These are phyloP conservation scores for Exobasidium cylindrosporum DNA, from an alignment of 1,284 basidiomycete species.

Conservation along the genomic window DNA sequence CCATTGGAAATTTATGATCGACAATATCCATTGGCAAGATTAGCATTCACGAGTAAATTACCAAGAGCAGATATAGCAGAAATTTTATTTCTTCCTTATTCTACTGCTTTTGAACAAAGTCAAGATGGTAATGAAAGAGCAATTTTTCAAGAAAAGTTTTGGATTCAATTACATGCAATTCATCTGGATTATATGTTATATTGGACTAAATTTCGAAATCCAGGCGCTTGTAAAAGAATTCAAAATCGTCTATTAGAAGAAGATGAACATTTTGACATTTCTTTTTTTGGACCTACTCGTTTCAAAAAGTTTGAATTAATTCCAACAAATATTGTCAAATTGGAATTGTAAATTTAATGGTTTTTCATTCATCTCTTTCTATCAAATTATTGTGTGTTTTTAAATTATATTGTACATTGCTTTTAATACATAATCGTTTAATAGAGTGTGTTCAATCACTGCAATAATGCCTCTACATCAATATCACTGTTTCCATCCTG, in stretches of 20 bases:
- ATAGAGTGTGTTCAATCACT: no score
- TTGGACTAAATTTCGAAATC: constrained; percentile 6
- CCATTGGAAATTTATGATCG: not conserved
- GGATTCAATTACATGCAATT: constrained; percentile 1
- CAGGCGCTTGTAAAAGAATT: not conserved
- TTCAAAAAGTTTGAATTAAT: not conserved
- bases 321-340: no score
- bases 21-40: constrained; percentile 7
- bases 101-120: not conserved
- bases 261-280: not conserved
- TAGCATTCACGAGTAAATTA: constrained; percentile 1
- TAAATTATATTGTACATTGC: no score
- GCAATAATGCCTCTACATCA: no score
- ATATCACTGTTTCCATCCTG: no score
- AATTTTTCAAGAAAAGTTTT: constrained; percentile 5
- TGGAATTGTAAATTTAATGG: no score
- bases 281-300: not conserved
- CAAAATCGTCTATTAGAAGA: not conserved
- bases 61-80: not conserved
- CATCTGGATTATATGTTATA: constrained; percentile 8
- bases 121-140: not conserved
- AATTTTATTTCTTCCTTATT: not conserved
- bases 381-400: no score
- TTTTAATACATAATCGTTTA: no score
- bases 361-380: no score